These are phyloP conservation scores for Takashimella tepidaria DNA, from an alignment of 1,284 basidiomycete genomes.

Conservation along the genomic window DNA sequence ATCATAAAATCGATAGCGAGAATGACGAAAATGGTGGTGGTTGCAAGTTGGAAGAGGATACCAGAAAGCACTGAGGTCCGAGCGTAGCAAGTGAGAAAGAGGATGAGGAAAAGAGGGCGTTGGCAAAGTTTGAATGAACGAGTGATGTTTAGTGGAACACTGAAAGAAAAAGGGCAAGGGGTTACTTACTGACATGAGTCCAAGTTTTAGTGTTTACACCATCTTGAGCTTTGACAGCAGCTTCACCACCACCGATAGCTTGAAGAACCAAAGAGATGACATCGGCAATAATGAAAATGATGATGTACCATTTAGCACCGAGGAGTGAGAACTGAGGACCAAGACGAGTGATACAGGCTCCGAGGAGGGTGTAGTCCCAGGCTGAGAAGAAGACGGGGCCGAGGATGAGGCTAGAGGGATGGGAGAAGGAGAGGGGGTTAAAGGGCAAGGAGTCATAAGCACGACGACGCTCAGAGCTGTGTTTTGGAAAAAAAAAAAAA, in stretches of 20 bases:
- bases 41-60: conserved; percentile 44
- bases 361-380: conserved; percentile 43
- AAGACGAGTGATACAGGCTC: conserved; percentile 37
- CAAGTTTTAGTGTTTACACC: conserved; percentile 13
- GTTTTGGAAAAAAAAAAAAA: too few relatives aligned
- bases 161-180: too few relatives aligned
- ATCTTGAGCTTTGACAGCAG: conserved; percentile 23
- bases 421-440: neutral
- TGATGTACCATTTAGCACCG: conserved; percentile 36
- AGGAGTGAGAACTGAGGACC: conserved; percentile 41
- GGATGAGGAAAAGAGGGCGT: neutral
- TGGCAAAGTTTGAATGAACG: too few relatives aligned
- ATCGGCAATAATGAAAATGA: conserved; percentile 45
- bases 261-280: conserved; percentile 47
- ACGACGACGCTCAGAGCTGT: too few relatives aligned
- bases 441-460: too few relatives aligned
- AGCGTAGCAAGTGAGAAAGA: too few relatives aligned
- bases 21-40: conserved; percentile 35
- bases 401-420: conserved; percentile 32
- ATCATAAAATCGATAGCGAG: conserved; percentile 36
- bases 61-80: conserved; percentile 38
- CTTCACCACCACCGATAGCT: conserved; percentile 46
- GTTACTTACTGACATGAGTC: conserved; percentile 25
- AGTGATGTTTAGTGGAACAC: too few relatives aligned
- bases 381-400: conserved; percentile 45